Evolutionary conservation across 208 protist species (phyloP).

Genomic region (Strigomonas culicis): DNA sequence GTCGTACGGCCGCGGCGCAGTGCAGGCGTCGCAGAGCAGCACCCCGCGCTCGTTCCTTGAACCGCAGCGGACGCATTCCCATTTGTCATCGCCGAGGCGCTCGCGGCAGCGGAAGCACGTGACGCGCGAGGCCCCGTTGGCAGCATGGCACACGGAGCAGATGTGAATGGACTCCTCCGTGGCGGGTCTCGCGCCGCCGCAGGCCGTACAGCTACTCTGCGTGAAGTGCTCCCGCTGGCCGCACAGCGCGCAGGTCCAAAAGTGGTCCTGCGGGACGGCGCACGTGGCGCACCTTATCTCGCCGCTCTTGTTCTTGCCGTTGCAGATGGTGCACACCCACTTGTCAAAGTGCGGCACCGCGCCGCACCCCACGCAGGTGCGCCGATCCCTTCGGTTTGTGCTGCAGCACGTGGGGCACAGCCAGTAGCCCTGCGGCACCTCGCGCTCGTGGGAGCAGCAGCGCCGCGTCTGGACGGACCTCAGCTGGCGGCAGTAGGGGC

Average conservation of each 20-base stretch:
- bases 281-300: constrained; percentile 41
- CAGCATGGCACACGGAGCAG: constrained; percentile 52
- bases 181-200: constrained; percentile 12
- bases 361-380: constrained; percentile 60
- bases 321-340: constrained; percentile 57
- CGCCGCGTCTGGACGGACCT: constrained; percentile 17
- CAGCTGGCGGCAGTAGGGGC: constrained; percentile 68
- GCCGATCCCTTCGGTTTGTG: constrained; percentile 51
- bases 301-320: constrained; percentile 27
- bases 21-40: constrained; percentile 41
- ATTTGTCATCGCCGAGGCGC: constrained; percentile 36
- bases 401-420: constrained; percentile 67
- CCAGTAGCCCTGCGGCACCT: constrained; percentile 75
- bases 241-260: constrained; percentile 29
- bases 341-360: constrained; percentile 19
- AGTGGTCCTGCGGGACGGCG: constrained; percentile 26
- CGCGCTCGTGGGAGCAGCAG: constrained; percentile 57
- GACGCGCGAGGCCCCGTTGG: constrained; percentile 36
- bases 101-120: constrained; percentile 73
- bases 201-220: constrained; percentile 14
- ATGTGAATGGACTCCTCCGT: neutral
- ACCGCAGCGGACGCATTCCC: constrained; percentile 49
- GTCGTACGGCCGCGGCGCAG: constrained; percentile 35
- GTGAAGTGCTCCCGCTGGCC: constrained; percentile 10
- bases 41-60: constrained; percentile 22